Base-by-base conservation (phyloP, 768 basidiomycete genomes). In the Hysterangium stoloniferum region DNA sequence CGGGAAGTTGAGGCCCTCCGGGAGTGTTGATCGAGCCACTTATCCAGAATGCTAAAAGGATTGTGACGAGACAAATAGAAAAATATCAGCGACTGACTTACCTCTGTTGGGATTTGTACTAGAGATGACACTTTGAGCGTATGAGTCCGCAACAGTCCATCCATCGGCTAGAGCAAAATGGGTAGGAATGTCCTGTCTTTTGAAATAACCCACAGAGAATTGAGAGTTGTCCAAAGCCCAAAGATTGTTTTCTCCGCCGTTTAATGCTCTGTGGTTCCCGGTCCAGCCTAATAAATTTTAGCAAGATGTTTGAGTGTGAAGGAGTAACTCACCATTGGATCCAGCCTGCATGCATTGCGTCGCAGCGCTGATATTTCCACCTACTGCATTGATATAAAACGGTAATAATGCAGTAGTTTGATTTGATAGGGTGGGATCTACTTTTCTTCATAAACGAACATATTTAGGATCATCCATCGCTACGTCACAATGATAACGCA, bases 141-240 rank as follows among this genome's bases (percentile, higher is more conserved):
- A 57, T 54, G 55, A 55, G 50, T 57, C 56, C 8, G 11, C 56
- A 12, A 55, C 35, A 4, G 56, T 52, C 49, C 50, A 57, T 15
- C 36, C 55, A 19, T 57, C 56, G 1, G 51, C 56, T 15, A 57
- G 27, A 25, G 43, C 51, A 28, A 47, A 57, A 27, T 55, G 56
- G 20, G 43, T 37, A 11, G 56, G 56, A 24, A 57, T 29, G 45
- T 57, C 56, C 24, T 47, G 24, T 13, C 54, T 33, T 41, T 44
- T 33, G 47, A 41, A 53, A 45, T 57, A 46, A n/a, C 42, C 55
- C 27, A 34, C 32, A 4, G 55, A 56, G 17, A 17, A 41, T 6
- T 54, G 45, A 6, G 44, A 44, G 44, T 57, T 57, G 3, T 25
- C 28, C 22, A 55, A 15, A 15, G 37, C 54, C 55, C 56, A 57